phyloP scores from a whole-genome alignment of 306 rosid genomes.

The Quercus variabilis region DNA sequence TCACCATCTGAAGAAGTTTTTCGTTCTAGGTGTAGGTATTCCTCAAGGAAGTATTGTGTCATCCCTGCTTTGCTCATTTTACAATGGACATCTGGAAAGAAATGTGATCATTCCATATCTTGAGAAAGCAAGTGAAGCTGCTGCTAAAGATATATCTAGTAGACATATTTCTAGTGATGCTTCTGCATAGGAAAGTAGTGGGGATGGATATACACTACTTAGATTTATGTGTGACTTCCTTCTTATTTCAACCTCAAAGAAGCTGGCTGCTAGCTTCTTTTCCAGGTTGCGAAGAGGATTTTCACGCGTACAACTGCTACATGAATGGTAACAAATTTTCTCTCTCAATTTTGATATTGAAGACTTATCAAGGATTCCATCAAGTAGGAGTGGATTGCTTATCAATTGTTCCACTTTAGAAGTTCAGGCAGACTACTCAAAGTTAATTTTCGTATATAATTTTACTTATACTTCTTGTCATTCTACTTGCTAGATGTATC shows the following conservation, averaged over 20 bases:
- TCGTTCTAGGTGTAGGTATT: constrained; percentile 77
- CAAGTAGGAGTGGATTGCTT: constrained; percentile 83
- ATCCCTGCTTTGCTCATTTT: constrained; percentile 76
- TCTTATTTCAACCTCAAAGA: constrained; percentile 75
- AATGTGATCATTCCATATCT: constrained; percentile 71
- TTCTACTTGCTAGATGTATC: background rate
- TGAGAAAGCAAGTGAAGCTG: constrained; percentile 36
- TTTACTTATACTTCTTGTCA: constrained; percentile 2
- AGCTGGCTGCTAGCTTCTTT: constrained; percentile 61
- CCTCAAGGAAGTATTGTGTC: constrained; percentile 93
- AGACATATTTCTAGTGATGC: background rate
- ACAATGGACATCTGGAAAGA: constrained; percentile 74
- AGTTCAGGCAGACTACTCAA: constrained; percentile 83
- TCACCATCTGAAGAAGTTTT: constrained; percentile 40
- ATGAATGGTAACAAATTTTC: constrained; percentile 71
- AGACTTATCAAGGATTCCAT: constrained; percentile 26
- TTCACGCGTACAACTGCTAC: constrained; percentile 76
- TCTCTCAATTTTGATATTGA: constrained; percentile 59
- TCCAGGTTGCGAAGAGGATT: constrained; percentile 75
- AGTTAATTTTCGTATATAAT: constrained; percentile 34
- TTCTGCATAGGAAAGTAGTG: constrained; percentile 20
- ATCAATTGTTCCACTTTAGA: constrained; percentile 71
- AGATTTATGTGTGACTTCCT: constrained; percentile 76
- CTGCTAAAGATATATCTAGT: background rate
- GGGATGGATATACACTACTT: constrained; percentile 27